Conservation (phyloP, 192 early-diverging fungal species). For the Coemansia sp. region DNA sequence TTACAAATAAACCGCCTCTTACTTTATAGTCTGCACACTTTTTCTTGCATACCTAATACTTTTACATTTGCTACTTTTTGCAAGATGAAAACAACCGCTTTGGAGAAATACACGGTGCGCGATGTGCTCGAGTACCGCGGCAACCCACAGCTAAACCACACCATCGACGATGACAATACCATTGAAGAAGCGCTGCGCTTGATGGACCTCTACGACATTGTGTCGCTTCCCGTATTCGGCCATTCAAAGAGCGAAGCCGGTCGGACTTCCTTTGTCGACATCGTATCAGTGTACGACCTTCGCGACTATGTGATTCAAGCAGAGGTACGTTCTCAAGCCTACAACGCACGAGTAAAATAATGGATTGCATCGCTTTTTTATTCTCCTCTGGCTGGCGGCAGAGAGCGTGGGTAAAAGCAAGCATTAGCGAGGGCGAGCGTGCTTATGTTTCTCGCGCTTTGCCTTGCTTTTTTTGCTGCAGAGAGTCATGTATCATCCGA, state of each 20-base stretch:
- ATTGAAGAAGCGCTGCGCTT: conserved; percentile 24
- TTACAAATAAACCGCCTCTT: too few species aligned
- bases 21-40: too few species aligned
- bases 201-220: conserved; percentile 35
- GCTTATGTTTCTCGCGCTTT: too few species aligned
- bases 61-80: too few species aligned
- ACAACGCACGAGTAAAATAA: too few species aligned
- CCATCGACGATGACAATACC: conserved; percentile 11
- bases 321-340: conserved; percentile 19
- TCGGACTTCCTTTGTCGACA: conserved; percentile 25
- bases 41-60: too few species aligned
- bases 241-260: neutral
- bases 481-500: too few species aligned
- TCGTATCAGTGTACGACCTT: conserved; percentile 46
- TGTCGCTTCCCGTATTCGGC: conserved; percentile 43
- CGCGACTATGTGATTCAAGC: conserved; percentile 41
- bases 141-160: conserved; percentile 26
- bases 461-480: too few species aligned
- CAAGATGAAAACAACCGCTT: conserved; percentile 31
- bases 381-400: too few species aligned
- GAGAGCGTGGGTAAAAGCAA: too few species aligned
- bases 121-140: conserved; percentile 43
- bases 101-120: conserved; percentile 35
- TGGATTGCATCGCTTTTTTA: too few species aligned
- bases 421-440: too few species aligned